Evolutionary conservation across 352 stramenopile genomes (phyloP).

Genomic region (Phytophthora chlamydospora): DNA sequence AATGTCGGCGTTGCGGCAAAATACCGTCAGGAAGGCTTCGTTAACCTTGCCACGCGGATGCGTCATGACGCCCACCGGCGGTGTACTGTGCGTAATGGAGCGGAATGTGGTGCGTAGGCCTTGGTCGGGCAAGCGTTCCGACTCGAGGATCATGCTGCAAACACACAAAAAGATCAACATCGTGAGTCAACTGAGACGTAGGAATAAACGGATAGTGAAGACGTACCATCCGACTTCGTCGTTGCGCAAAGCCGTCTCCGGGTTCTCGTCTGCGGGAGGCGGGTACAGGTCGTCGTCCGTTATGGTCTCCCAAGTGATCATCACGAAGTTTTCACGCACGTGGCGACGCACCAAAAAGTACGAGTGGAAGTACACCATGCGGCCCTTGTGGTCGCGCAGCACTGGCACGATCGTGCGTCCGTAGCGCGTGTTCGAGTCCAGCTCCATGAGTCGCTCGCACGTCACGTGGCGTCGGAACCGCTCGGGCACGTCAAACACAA

Average conservation of each 20-base stretch:
- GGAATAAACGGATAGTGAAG: background rate
- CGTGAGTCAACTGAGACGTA: constrained; percentile 4
- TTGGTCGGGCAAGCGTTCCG: constrained; percentile 53
- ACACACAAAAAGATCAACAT: constrained; percentile 4
- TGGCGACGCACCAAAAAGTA: constrained; percentile 76
- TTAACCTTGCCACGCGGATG: constrained; percentile 77
- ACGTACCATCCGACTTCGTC: constrained; percentile 83
- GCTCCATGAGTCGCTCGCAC: constrained; percentile 77
- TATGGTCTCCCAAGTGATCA: constrained; percentile 80
- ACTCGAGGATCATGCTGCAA: constrained; percentile 70
- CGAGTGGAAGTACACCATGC: constrained; percentile 79
- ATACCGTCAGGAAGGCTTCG: constrained; percentile 79
- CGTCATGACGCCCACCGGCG: constrained; percentile 64
- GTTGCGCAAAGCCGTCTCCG: constrained; percentile 69
- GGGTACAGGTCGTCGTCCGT: constrained; percentile 72
- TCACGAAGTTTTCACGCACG: constrained; percentile 57
- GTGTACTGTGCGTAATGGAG: constrained; percentile 74
- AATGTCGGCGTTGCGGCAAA: constrained; percentile 77
- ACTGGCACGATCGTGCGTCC: constrained; percentile 75
- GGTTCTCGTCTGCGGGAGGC: constrained; percentile 39
- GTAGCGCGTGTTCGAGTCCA: constrained; percentile 81
- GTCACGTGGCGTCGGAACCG: constrained; percentile 71
- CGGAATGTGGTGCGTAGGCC: constrained; percentile 62
- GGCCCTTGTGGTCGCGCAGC: constrained; percentile 62
- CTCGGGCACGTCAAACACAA: constrained; percentile 70